A percentile compares a stretch with the other conserved stretches of the same genome.
These are phyloP conservation scores for Calonectria pauciramosa DNA, from an alignment of 2,329 filamentous ascomycete species.

Conservation along the genomic window DNA sequence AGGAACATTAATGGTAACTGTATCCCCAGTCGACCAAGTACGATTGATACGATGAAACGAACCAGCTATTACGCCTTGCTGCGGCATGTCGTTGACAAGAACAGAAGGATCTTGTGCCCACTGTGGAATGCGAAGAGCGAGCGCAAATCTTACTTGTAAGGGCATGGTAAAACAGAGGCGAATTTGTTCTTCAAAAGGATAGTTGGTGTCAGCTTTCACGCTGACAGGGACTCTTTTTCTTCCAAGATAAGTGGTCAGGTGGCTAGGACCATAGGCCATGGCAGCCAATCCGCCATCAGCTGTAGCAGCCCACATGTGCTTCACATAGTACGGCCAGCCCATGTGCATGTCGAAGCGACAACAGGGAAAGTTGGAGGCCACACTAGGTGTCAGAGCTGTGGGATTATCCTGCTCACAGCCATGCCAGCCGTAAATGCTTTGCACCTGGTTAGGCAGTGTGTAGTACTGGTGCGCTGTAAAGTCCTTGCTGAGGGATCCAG, in stretches of 20 bases:
- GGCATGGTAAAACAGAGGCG: neutral
- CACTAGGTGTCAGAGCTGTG: neutral
- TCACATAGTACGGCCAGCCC: constrained; percentile 11
- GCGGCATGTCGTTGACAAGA: neutral
- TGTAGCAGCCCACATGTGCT: constrained; percentile 7
- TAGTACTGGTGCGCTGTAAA: constrained; percentile 4
- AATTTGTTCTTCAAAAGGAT: constrained; percentile 3
- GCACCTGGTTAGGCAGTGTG: neutral
- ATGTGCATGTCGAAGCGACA: constrained; percentile 3
- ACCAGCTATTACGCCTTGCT: neutral
- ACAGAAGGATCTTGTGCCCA: neutral
- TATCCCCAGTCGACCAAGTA: neutral
- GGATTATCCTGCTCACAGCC: neutral
- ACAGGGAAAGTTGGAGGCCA: constrained; percentile 1
- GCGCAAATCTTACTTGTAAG: neutral
- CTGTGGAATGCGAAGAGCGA: neutral
- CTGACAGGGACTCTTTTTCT: neutral
- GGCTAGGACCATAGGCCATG: neutral
- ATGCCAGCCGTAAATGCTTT: constrained; percentile 3
- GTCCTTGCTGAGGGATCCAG: neutral
- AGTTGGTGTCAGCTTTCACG: neutral
- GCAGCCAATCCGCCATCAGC: neutral
- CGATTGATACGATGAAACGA: neutral
- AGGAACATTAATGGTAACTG: neutral
- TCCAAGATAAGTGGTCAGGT: neutral